A percentile compares a stretch with the other conserved stretches of the same genome.
Evolutionary conservation across 139 green algal species (phyloP).

Genomic region (Closterium sp.): DNA sequence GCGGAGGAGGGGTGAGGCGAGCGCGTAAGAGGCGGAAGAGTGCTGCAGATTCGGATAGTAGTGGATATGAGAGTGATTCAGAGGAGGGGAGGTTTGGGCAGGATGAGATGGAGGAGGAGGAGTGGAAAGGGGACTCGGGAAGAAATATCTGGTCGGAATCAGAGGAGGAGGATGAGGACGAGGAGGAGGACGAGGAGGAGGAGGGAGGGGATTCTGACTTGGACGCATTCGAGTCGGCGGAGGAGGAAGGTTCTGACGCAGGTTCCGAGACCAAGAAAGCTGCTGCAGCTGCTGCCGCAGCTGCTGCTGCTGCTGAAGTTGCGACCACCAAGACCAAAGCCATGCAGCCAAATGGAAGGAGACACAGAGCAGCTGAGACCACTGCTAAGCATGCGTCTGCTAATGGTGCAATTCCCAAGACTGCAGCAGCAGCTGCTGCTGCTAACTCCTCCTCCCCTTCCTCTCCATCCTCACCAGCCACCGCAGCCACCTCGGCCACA

Average conservation of each 20-base stretch:
- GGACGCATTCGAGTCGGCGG: background rate
- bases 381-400: background rate
- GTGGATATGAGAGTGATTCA: conserved; percentile 11
- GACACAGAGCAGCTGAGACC: background rate
- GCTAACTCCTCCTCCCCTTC: background rate
- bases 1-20: background rate
- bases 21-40: conserved; percentile 20
- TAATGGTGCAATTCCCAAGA: background rate
- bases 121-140: conserved; percentile 5
- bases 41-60: background rate
- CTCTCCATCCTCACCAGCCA: background rate
- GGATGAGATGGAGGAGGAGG: conserved; percentile 17
- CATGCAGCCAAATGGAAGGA: background rate
- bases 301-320: background rate
- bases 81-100: conserved; percentile 8
- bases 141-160: conserved; percentile 37
- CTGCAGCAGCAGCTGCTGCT: background rate
- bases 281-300: background rate
- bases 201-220: background rate
- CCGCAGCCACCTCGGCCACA: background rate
- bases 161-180: conserved; percentile 22
- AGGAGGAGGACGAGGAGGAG: conserved; percentile 21
- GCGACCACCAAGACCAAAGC: background rate
- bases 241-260: conserved; percentile 13
- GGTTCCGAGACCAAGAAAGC: background rate